phyloP scores from a whole-genome alignment of 108 stramenopile species.

The Cyclotella choctawhatcheeana region DNA sequence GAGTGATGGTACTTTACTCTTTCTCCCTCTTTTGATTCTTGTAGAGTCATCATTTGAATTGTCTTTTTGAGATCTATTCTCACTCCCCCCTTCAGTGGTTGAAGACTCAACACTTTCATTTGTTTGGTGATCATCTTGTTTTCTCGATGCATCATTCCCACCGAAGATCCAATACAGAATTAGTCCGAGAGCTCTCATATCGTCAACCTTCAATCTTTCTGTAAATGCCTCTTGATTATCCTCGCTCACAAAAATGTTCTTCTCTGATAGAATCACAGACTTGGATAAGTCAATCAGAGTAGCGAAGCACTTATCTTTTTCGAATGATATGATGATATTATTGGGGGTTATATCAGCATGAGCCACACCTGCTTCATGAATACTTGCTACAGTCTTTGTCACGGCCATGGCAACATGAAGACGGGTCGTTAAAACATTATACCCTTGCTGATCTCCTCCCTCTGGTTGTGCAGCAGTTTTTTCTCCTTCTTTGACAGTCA shows the following conservation, averaged over 20 bases:
- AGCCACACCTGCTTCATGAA: conserved; percentile 15
- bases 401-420: conserved; percentile 12
- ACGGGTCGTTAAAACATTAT: neutral
- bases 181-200: conserved; percentile 10
- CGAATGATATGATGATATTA: conserved; percentile 8
- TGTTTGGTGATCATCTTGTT: no score
- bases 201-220: neutral
- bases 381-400: conserved; percentile 2
- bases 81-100: neutral
- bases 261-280: conserved; percentile 2
- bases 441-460: neutral
- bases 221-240: neutral
- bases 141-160: no score
- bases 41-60: neutral
- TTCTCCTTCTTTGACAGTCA: no score
- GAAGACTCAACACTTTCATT: no score
- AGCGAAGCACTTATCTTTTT: neutral
- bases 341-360: neutral
- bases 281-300: neutral
- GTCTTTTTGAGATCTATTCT: neutral
- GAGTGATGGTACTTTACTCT: neutral
- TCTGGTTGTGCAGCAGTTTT: no score
- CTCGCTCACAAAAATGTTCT: no score
- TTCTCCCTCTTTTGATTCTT: conserved; percentile 9
- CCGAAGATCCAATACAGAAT: neutral